Conservation (phyloP, 495 filamentous ascomycete genomes). For the Talaromyces thailandensis region DNA sequence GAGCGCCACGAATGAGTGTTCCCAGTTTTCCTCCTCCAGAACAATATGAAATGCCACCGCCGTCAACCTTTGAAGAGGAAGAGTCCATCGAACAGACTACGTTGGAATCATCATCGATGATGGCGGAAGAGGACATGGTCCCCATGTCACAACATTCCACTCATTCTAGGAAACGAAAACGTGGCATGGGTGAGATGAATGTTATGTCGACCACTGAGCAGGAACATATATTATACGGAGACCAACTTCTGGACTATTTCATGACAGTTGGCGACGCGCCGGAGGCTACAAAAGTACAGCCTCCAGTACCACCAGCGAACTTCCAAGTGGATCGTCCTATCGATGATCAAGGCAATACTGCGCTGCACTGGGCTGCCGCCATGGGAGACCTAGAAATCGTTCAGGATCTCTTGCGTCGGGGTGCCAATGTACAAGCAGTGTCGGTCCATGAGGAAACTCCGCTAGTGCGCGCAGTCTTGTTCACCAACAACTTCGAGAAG, state of each 20-base stretch:
- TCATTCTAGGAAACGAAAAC: slow-evolving; percentile 71
- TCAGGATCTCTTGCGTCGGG: slow-evolving; percentile 67
- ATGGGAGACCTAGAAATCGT: slow-evolving; percentile 95
- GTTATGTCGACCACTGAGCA: slow-evolving; percentile 62
- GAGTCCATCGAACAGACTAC: slow-evolving; percentile 75
- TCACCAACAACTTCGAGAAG: slow-evolving; percentile 93
- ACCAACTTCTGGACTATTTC: slow-evolving; percentile 91
- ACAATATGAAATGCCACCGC: slow-evolving; percentile 39
- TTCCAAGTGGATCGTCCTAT: slow-evolving; percentile 84
- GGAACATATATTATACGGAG: slow-evolving; percentile 80
- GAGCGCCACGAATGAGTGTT: slow-evolving; percentile 34
- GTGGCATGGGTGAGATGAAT: slow-evolving; percentile 46
- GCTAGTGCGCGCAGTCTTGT: slow-evolving; percentile 86
- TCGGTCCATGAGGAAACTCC: slow-evolving; percentile 85
- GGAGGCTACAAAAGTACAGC: slow-evolving; percentile 44
- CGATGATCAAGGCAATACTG: slow-evolving; percentile 80
- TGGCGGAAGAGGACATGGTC: slow-evolving; percentile 70
- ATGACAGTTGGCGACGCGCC: slow-evolving; percentile 67
- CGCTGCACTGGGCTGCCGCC: slow-evolving; percentile 93
- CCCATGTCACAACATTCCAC: slow-evolving; percentile 57
- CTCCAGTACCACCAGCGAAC: slow-evolving; percentile 68
- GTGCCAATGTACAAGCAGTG: slow-evolving; percentile 52
- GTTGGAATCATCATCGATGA: slow-evolving; percentile 69
- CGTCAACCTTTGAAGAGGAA: slow-evolving; percentile 67
- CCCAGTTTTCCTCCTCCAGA: slow-evolving; percentile 44